A percentile compares a stretch with the other conserved stretches of the same genome.
These are phyloP conservation scores for Dalbergia oliveri DNA, from an alignment of 306 rosid species.

Conservation along the genomic window DNA sequence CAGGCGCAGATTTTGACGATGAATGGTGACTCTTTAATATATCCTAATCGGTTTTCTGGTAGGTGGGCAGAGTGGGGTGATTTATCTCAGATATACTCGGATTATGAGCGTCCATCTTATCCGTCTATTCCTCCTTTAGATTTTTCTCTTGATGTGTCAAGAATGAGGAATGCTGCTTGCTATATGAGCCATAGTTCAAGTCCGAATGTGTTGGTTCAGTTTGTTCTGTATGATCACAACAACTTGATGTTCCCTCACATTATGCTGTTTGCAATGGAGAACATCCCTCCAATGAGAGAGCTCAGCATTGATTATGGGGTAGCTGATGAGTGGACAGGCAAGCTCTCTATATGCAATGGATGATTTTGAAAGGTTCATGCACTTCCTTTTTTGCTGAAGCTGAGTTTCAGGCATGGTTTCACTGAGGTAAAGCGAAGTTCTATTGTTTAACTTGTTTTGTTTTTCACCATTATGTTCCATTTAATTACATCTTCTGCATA, in stretches of 20 bases:
- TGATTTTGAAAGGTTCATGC: slow-evolving; percentile 45
- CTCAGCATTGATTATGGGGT: slow-evolving; percentile 95
- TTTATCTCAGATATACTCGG: slow-evolving; percentile 70
- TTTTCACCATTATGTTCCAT: slow-evolving; percentile 19
- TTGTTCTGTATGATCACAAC: slow-evolving; percentile 89
- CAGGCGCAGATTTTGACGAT: slow-evolving; percentile 84
- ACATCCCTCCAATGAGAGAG: slow-evolving; percentile 97
- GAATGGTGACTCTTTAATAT: slow-evolving; percentile 82
- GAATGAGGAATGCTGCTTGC: slow-evolving; percentile 95
- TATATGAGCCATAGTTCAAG: slow-evolving; percentile 81
- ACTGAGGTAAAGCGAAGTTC: slow-evolving; percentile 58
- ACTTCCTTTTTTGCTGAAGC: slow-evolving; percentile 55
- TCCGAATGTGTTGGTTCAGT: slow-evolving; percentile 92
- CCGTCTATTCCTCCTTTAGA: slow-evolving; percentile 91
- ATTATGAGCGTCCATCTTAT: slow-evolving; percentile 78
- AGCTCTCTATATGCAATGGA: slow-evolving; percentile 87
- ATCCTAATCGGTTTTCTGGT: slow-evolving; percentile 77
- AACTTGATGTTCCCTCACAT: slow-evolving; percentile 95
- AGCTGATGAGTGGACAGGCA: slow-evolving; percentile 82
- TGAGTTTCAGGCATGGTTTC: slow-evolving; percentile 50
- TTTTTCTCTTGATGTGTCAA: slow-evolving; percentile 91
- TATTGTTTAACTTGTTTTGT: slow-evolving; percentile 3
- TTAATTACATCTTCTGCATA: slow-evolving; percentile 17
- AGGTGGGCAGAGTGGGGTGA: slow-evolving; percentile 99
- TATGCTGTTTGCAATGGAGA: slow-evolving; percentile 96